Conservation (phyloP, 2,329 filamentous ascomycete genomes). For the Alternaria alternata region DNA sequence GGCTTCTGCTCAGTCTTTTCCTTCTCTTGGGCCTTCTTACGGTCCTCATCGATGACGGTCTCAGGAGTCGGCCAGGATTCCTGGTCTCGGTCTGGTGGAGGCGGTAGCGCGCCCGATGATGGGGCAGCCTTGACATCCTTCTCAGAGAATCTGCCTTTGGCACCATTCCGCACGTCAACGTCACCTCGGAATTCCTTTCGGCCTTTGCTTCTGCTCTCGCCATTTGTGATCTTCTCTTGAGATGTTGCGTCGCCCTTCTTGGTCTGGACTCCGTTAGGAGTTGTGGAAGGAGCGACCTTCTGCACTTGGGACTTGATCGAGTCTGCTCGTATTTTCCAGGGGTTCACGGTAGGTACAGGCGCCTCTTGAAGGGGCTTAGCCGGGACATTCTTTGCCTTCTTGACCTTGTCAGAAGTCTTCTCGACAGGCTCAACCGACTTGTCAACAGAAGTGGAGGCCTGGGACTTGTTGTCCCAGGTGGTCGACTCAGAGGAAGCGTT, state of each 20-base stretch:
- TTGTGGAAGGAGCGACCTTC: conserved; percentile 54
- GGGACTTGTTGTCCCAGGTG: conserved; percentile 72
- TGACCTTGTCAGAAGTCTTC: conserved; percentile 64
- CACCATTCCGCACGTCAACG: conserved; percentile 36
- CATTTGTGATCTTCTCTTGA: conserved; percentile 30
- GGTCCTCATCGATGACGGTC: conserved; percentile 76
- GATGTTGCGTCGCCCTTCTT: conserved; percentile 37
- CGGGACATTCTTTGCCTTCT: conserved; percentile 50
- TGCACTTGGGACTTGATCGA: conserved; percentile 64
- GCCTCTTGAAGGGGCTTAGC: conserved; percentile 77
- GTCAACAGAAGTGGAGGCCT: conserved; percentile 70
- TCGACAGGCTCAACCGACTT: conserved; percentile 63
- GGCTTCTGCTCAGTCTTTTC: conserved; percentile 71
- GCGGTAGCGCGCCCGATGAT: conserved; percentile 45
- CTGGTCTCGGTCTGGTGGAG: conserved; percentile 78
- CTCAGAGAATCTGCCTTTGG: conserved; percentile 38
- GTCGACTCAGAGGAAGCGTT: conserved; percentile 71
- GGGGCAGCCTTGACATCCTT: conserved; percentile 36
- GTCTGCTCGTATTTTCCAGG: conserved; percentile 84
- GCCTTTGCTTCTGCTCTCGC: conserved; percentile 30
- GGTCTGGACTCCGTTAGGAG: conserved; percentile 26
- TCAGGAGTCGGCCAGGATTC: conserved; percentile 91
- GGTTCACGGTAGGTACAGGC: conserved; percentile 81
- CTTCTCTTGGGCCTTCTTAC: conserved; percentile 75
- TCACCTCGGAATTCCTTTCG: conserved; percentile 41